Evolutionary conservation across 495 filamentous ascomycete genomes (phyloP), one percentile per base, ranked within the genome.

Genomic region (Platismatia glauca): DNA sequence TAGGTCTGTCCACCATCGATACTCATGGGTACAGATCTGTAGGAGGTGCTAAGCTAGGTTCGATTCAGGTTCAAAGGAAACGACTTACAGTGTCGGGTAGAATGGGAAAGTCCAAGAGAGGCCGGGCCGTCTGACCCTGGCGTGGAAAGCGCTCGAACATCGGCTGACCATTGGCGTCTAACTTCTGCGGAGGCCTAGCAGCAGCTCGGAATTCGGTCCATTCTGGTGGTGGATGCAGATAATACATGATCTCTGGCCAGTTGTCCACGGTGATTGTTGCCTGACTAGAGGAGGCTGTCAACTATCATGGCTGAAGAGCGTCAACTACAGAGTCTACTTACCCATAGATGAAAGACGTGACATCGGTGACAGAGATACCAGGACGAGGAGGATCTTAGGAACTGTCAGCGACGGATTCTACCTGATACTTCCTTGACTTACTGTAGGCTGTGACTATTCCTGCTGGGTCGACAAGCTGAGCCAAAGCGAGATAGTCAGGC

Each of bases 211-310:
- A 66, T 0, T 22, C 35, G n/a, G 37, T 34, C 59, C 64, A 58
- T 34, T 41, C 22, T 3, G 52, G 9, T 0, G 38, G 11, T 0
- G 64, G 64, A 2, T 58, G 16, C 33, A 66, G 43, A 1, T 57
- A 29, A 29, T 66, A 66, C 55, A 66, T 53, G 1, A 66, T 52
- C 16, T 55, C 34, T 20, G 63, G 63, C 31, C 46, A 57, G 29
- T 48, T 37, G n/a, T 61, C 12, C 9, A 27, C 3, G 15, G 61
- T 63, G 7, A 63, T 48, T 2, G n/a, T 35, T 18, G 61, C 61
- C 46, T 63, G 61, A 4, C 61, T 53, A 18, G 6, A 34, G 7
- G 29, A 53, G 7, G 33, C 6, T 18, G 50, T 53, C 50, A 53
- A 12, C 29, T 53, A 53, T 29, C 2, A 9, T 20, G 15, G 6